Evolutionary conservation across 805 yeast species (phyloP), one percentile per base, ranked within the genome.

Genomic region (Pichia scutulata): DNA sequence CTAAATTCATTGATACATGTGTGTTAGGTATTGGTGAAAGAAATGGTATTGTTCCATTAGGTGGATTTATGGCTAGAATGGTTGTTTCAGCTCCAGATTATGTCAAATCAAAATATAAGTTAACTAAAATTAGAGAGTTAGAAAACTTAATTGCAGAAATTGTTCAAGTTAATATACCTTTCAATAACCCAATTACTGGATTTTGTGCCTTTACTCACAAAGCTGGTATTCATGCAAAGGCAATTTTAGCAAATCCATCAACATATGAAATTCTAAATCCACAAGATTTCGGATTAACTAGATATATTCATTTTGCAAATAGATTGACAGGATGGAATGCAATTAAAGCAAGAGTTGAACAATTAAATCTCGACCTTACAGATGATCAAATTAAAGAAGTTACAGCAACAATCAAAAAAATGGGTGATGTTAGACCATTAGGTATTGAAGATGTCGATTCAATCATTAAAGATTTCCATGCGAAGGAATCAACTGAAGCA

Each of bases 301-400:
- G 83, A 60, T 78, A 78, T 61, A 78, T 78, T 54, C 82, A 78
- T 62, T 78, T 78, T 57, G 82, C 82, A 54, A 77, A 77, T 68
- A 70, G 82, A 61, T 70, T 78, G 61, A 78, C 83, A 14, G 83
- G 83, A 36, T 78, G 83, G 83, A 78, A 77, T 60, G 83, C 82
- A 37, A 78, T 78, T 65, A 78, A 78, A 63, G 71, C 80, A 37
- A 72, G 83, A 67, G 82, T 78, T 48, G 82, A 78, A 61, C 82
- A 78, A 60, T 71, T 78, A 68, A 78, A 78, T 60, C 69, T 78
- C 66, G 67, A 75, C 57, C 68, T 78, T 61, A 69, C 78, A 43
- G 83, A 78, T 60, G 80, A 75, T 51, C 82, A 78, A 66, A 70
- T 77, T 61, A 78, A 78, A 66, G 76, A 71, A 58, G 80, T 78